Conservation (phyloP, 768 basidiomycete species). For the Tulasnella sp. region DNA sequence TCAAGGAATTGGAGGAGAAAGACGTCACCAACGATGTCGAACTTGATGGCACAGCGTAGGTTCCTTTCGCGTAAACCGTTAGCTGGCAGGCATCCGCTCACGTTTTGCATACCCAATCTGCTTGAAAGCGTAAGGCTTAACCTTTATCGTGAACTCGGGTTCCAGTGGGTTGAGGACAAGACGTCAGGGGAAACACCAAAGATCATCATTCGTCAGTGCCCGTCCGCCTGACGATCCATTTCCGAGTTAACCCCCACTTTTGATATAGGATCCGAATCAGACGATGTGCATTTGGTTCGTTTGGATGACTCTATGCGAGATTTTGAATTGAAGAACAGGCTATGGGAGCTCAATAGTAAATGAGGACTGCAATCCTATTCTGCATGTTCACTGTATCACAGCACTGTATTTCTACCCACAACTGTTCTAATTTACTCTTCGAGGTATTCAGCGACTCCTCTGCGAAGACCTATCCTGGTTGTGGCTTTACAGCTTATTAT, state of each 20-base stretch:
- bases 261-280: conserved; percentile 16
- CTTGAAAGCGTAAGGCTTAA: conserved; percentile 20
- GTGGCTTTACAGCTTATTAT: conserved; percentile 44
- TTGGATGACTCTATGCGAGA: conserved; percentile 11
- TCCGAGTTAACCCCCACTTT: background rate
- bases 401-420: background rate
- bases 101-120: background rate
- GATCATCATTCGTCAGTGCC: conserved; percentile 13
- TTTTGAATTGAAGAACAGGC: conserved; percentile 19
- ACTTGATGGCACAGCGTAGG: conserved; percentile 22
- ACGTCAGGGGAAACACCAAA: background rate
- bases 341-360: conserved; percentile 20
- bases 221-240: background rate
- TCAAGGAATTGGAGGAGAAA: conserved; percentile 20
- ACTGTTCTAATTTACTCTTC: background rate
- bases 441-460: background rate
- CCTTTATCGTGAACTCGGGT: conserved; percentile 21
- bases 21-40: conserved; percentile 20
- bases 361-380: background rate
- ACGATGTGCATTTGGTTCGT: conserved; percentile 16
- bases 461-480: background rate
- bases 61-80: background rate
- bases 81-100: background rate
- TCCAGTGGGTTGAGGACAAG: conserved; percentile 20
- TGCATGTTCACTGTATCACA: background rate